Evolutionary conservation across 192 early-diverging fungal species (phyloP).

Genomic region (Coemansia furcata): DNA sequence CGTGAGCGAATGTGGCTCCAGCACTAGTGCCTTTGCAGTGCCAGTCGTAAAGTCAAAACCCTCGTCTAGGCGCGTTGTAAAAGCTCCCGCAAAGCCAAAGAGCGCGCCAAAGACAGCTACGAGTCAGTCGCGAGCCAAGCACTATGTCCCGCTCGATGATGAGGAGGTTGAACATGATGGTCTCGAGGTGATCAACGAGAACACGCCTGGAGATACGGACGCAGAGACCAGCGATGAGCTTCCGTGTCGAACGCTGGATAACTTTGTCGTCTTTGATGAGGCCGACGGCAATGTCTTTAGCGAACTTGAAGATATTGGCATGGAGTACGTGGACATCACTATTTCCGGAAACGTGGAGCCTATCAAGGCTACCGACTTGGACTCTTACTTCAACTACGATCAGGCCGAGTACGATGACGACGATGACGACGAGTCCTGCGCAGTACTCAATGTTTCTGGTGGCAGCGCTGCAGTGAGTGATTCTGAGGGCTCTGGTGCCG

Average conservation of each 20-base stretch:
- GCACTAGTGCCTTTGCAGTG: background rate
- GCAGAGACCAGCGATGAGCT: constrained; percentile 26
- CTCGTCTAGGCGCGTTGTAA: background rate
- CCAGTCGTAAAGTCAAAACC: background rate
- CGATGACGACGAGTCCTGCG: constrained; percentile 32
- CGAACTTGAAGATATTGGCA: constrained; percentile 51
- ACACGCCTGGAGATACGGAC: constrained; percentile 11
- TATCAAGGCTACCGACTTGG: constrained; percentile 25
- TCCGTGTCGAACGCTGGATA: constrained; percentile 53
- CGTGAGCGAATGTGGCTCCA: background rate
- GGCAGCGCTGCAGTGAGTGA: constrained; percentile 1
- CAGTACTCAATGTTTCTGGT: constrained; percentile 9
- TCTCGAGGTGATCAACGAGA: constrained; percentile 53
- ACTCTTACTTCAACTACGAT: constrained; percentile 15
- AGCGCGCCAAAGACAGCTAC: background rate
- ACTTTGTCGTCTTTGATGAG: constrained; percentile 57
- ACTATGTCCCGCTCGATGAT: constrained; percentile 19
- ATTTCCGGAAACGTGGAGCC: constrained; percentile 55
- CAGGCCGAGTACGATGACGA: constrained; percentile 36
- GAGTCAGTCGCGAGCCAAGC: background rate
- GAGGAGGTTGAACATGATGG: constrained; percentile 38
- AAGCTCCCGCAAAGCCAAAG: background rate
- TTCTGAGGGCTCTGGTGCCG: constrained; percentile 2
- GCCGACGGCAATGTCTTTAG: constrained; percentile 25
- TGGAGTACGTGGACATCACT: constrained; percentile 41